Evolutionary conservation across 371 early-diverging fungal genomes (phyloP), one percentile per base, ranked within the genome.

Genomic region (Mucor plumbeus): DNA sequence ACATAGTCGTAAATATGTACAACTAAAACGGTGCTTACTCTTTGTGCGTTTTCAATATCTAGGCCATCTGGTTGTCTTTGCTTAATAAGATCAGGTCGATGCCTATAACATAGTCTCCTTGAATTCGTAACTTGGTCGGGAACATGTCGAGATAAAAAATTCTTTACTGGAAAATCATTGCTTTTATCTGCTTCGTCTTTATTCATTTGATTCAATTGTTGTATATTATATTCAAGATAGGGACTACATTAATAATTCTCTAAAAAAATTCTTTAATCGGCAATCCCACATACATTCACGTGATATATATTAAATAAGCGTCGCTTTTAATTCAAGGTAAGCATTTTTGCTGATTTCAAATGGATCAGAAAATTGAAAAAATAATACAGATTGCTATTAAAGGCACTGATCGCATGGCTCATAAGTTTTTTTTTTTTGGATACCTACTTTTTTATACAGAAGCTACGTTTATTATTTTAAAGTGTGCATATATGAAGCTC

Each of bases 81-180:
- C 38, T 75, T 75, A 11, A 67, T 67, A 21, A 78, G 50, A 67
- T 77, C 80, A 19, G 80, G 80, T 61, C 73, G 59, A 60, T 80
- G 80, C 41, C 80, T 41, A 33, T 78, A 80, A 58, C 80, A 80
- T 40, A 76, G 19, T 40, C 70, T 65, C 60, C 74, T 62, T 31
- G 71, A 61, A 43, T 76, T 79, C 15, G 77, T 58, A 7, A 79
- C 61, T 65, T 82, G 82, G 34, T 76, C 64, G 19, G 79, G 79
- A 31, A 82, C 76, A 74, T 82, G 80, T 15, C 79, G 74, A 61
- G 74, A 67, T 34, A 82, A 56, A 61, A 82, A 82, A 33, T 71
- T 68, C 33, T 81, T 78, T 4, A 77, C 68, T 34, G 75, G 72
- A 5, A 63, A 34, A 3, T 34, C 34, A 35, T 36, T 36, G 7